These are phyloP conservation scores for Pseudocercospora musae DNA, from an alignment of 2,329 filamentous ascomycete species.

Conservation along the genomic window DNA sequence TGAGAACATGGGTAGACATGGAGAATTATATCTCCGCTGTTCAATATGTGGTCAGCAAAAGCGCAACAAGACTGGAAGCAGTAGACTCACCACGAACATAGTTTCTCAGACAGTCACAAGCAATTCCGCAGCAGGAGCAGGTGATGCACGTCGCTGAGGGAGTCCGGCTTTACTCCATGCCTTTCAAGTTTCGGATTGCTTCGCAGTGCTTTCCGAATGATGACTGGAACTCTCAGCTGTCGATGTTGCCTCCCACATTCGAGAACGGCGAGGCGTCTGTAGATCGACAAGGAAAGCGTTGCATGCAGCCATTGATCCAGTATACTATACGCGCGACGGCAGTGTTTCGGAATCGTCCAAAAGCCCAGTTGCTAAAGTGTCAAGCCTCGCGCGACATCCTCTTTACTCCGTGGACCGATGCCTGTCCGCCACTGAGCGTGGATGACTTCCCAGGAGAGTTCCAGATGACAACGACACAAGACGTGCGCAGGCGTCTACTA, in stretches of 20 bases:
- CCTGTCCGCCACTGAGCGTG: neutral
- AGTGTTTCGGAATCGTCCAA: neutral
- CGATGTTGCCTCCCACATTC: conserved; percentile 2
- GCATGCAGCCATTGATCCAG: conserved; percentile 8
- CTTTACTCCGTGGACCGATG: neutral
- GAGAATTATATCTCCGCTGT: neutral
- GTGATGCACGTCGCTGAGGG: neutral
- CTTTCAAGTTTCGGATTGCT: conserved; percentile 6
- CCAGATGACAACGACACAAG: neutral
- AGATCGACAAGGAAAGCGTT: conserved; percentile 2
- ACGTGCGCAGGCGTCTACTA: neutral
- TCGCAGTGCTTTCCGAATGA: conserved; percentile 6
- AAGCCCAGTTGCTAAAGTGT: neutral
- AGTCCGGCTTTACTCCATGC: neutral
- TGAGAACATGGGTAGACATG: neutral
- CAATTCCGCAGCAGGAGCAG: neutral
- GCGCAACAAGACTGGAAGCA: neutral
- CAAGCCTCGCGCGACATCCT: neutral
- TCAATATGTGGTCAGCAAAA: neutral
- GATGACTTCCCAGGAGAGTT: conserved; percentile 9
- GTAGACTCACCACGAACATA: neutral
- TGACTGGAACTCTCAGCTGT: neutral
- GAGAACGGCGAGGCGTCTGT: neutral
- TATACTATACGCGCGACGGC: conserved; percentile 1
- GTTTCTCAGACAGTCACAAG: neutral